Conservation (phyloP, 441 rosid genomes). For the Iberis amara region DNA sequence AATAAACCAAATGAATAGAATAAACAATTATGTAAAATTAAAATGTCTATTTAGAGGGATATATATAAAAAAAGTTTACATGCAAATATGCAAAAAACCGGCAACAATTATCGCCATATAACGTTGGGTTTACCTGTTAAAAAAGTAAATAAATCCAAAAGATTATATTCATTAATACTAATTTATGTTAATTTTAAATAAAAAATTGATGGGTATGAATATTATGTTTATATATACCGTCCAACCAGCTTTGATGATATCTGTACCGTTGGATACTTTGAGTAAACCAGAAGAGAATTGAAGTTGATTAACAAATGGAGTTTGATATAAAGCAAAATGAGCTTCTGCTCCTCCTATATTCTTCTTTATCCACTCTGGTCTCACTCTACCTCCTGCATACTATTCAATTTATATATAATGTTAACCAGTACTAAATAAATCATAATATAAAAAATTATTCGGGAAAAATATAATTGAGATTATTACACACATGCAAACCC, state of each 20-base stretch:
- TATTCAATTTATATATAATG: neutral
- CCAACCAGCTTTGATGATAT: constrained; percentile 27
- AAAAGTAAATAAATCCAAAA: too few relatives aligned
- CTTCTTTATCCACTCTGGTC: neutral
- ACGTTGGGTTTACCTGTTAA: neutral
- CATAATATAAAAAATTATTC: neutral
- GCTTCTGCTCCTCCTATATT: constrained; percentile 12
- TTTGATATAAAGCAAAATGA: constrained; percentile 5
- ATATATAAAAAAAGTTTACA: neutral
- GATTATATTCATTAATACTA: too few relatives aligned
- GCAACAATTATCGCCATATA: constrained; percentile 1
- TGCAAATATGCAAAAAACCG: neutral
- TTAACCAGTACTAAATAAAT: too few relatives aligned
- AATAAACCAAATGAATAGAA: too few relatives aligned
- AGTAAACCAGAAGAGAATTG: constrained; percentile 19
- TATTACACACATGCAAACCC: constrained; percentile 13
- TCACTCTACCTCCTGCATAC: constrained; percentile 17
- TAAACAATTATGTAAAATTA: too few relatives aligned
- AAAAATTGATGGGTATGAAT: neutral
- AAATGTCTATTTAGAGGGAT: too few relatives aligned
- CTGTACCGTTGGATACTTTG: constrained; percentile 20
- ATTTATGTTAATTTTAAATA: too few relatives aligned
- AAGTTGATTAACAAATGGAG: constrained; percentile 11
- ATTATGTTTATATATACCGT: constrained; percentile 7
- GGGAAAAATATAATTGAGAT: too few relatives aligned